Conservation (phyloP, 1,284 basidiomycete genomes). For the Pseudomicrostroma phylloplanum region DNA sequence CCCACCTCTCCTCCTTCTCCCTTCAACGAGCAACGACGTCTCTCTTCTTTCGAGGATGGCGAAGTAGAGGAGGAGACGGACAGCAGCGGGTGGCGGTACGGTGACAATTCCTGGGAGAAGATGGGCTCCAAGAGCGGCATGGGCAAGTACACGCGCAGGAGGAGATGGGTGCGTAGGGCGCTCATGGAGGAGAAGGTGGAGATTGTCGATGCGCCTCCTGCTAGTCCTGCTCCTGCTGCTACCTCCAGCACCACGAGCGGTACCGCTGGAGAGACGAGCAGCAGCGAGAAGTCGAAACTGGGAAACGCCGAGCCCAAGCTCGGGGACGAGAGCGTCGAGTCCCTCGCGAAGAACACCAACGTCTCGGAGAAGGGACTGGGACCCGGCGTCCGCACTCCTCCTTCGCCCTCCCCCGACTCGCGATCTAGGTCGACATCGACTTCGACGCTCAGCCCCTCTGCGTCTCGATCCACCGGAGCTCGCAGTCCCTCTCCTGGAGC, state of each 20-base stretch:
- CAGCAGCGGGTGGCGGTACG: constrained; percentile 84
- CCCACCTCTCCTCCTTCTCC: not conserved
- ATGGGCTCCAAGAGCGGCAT: constrained; percentile 70
- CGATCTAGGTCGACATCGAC: no score
- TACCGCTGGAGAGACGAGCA: no score
- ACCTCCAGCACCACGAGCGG: not conserved
- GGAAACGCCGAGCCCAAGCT: no score
- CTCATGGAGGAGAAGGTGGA: constrained; percentile 49
- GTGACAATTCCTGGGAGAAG: constrained; percentile 91
- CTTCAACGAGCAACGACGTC: not conserved
- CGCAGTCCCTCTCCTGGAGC: no score
- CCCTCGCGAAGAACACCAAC: no score
- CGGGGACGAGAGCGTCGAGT: no score
- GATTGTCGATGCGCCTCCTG: constrained; percentile 18
- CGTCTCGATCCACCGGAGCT: no score
- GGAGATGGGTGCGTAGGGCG: constrained; percentile 52
- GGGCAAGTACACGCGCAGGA: constrained; percentile 58
- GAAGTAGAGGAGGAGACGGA: constrained; percentile 60
- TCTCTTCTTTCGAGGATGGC: not conserved
- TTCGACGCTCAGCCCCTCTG: no score
- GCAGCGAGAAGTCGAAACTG: no score
- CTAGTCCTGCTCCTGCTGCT: not conserved
- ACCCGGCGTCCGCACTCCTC: no score
- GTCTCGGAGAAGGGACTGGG: no score
- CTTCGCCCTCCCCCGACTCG: no score